These are phyloP conservation scores for Allium cepa DNA, from an alignment of 106 monocot genomes.

Conservation along the genomic window DNA sequence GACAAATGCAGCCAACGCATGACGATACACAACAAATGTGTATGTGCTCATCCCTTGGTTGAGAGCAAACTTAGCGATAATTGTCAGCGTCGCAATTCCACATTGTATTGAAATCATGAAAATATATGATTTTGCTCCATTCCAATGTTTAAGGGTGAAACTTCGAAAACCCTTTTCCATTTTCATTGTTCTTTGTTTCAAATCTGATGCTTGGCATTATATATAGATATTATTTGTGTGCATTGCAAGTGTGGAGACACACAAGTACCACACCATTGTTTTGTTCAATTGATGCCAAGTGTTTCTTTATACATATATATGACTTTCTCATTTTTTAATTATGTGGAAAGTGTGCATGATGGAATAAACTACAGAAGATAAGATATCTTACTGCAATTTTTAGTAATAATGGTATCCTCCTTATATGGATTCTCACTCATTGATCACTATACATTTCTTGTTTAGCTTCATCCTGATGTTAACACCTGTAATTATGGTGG, in stretches of 20 bases:
- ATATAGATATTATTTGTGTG: not conserved
- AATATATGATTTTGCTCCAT: not conserved
- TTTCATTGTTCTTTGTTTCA: not conserved
- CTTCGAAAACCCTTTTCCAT: not conserved
- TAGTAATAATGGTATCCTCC: too few relatives aligned
- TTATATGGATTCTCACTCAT: too few relatives aligned
- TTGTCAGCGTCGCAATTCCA: constrained; percentile 1
- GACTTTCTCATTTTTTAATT: too few relatives aligned
- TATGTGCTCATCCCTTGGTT: constrained; percentile 6
- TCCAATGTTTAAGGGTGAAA: not conserved
- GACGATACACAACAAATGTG: constrained; percentile 11
- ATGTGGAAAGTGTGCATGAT: too few relatives aligned
- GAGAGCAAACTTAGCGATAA: constrained; percentile 7
- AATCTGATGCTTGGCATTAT: not conserved
- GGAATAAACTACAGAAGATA: too few relatives aligned
- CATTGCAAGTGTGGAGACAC: not conserved
- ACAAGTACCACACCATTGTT: not conserved
- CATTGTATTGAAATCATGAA: constrained; percentile 1
- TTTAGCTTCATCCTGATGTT: too few relatives aligned
- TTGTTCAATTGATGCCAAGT: not conserved
- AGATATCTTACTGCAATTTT: too few relatives aligned
- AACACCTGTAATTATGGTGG: too few relatives aligned
- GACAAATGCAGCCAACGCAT: constrained; percentile 1
- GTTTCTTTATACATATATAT: not conserved
- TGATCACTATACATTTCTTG: too few relatives aligned